Base-by-base conservation (phyloP, 129 eudicot species). In the Flaveria ramosissima region DNA sequence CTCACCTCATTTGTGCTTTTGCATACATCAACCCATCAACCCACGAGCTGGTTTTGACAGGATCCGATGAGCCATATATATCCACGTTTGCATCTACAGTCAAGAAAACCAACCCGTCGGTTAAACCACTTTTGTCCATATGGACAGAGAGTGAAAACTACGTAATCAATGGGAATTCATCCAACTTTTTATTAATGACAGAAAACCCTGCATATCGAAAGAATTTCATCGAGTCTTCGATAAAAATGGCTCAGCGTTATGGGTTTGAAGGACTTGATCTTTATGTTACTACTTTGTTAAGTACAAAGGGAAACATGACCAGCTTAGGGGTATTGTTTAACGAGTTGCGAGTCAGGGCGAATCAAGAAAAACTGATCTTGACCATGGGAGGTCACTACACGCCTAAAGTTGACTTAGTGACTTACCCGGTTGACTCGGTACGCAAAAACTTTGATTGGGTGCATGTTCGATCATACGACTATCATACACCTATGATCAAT, bases 1-100 rank as follows among this genome's bases (percentile, higher is more conserved):
- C 93, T 19, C 96, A 88, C 77, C 89, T 90, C 50, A 77, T 90
- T 24, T 90, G 89, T 41, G 96, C 91, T 30, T 90, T 88, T 9
- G 89, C 89, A 3, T 30, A 69, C 56, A 75, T 90, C 13, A 46
- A 90, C 56, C n/a, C 81, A 43, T 20, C 69, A 19, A 85, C 89
- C 43, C 50, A 79, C 41, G 85, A 86, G 62, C 64, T 88, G 43
- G 21, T 76, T 7, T 55, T 90, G 41, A 16, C 78, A 42, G 23
- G 79, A n/a, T 27, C 82, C 12, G 78, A 89, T 27, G 46, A 74
- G n/a, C 76, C 70, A 57, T 52, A 45, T 0, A 53, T 84, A 36
- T 60, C 91, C 10, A 64, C 79, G 2, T 90, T 90, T 84, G 84
- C 91, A 16, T 30, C 45, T 16, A 88, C 88, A 0, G 81, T 90